A percentile compares a stretch with the other conserved stretches of the same genome.
These are phyloP conservation scores for Guillardia theta DNA, from an alignment of 78 protist species.

Conservation along the genomic window DNA sequence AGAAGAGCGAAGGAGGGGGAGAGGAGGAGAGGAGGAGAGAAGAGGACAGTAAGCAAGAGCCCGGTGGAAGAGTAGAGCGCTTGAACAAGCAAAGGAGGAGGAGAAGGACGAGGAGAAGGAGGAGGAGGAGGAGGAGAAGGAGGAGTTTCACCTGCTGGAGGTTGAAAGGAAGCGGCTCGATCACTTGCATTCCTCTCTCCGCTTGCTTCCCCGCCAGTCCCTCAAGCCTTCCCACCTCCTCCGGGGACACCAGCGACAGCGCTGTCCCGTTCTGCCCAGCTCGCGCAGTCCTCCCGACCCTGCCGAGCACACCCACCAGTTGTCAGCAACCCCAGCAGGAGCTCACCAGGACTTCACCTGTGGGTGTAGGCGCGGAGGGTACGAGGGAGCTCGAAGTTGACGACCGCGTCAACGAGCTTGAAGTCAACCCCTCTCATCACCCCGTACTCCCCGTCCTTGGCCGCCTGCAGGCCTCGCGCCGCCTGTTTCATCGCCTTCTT, in stretches of 20 bases:
- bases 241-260: constrained; percentile 60
- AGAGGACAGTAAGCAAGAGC: background rate
- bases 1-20: background rate
- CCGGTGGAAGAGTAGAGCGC: background rate
- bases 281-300: constrained; percentile 85
- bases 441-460: constrained; percentile 42
- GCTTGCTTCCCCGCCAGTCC: constrained; percentile 42
- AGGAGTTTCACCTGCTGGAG: constrained; percentile 27
- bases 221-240: background rate
- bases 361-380: constrained; percentile 70
- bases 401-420: constrained; percentile 71
- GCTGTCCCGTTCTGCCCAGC: constrained; percentile 66
- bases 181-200: background rate
- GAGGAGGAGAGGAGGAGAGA: background rate
- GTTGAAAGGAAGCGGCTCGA: constrained; percentile 64
- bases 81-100: background rate
- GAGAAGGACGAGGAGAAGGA: background rate
- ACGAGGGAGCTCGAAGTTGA: constrained; percentile 66
- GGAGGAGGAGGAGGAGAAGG: background rate
- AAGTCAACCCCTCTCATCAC: constrained; percentile 85
- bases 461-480: background rate
- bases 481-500: background rate
- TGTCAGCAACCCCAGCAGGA: too few relatives aligned
- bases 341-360: too few relatives aligned
- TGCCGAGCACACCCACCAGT: too few relatives aligned